Percentiles rank a stretch among this genome's conserved stretches.
Evolutionary conservation across 2,329 filamentous ascomycete genomes (phyloP).

Genomic region (Emmonsia crescens): DNA sequence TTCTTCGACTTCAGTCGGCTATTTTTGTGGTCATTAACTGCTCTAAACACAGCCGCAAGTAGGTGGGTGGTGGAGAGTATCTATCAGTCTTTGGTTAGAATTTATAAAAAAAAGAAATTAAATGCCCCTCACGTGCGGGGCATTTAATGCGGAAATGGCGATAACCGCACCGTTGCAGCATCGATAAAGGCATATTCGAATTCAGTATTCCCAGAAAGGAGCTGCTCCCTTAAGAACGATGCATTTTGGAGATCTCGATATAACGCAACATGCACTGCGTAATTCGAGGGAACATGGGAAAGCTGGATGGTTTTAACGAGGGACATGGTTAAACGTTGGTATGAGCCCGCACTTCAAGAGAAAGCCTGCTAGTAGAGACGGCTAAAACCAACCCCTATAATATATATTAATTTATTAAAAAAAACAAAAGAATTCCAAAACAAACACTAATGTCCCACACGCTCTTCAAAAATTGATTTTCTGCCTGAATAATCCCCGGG

Average conservation of each 20-base stretch:
- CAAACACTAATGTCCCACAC: not conserved
- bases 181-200: constrained; percentile 95
- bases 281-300: constrained; percentile 59
- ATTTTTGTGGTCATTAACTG: constrained; percentile 55
- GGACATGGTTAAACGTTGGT: constrained; percentile 14
- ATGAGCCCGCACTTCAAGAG: not conserved
- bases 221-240: constrained; percentile 65
- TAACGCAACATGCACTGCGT: constrained; percentile 61
- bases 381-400: too few relatives aligned
- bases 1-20: constrained; percentile 64
- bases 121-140: not conserved
- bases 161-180: constrained; percentile 55
- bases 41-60: constrained; percentile 64
- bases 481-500: not conserved
- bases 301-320: constrained; percentile 56
- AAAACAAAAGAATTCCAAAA: not conserved
- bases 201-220: constrained; percentile 69
- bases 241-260: constrained; percentile 71
- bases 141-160: constrained; percentile 8
- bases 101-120: not conserved
- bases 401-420: not conserved
- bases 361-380: not conserved
- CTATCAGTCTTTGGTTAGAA: constrained; percentile 30
- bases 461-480: not conserved
- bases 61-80: constrained; percentile 62